Evolutionary conservation across 805 yeast species (phyloP), one percentile per base, ranked within the genome.

Genomic region (Cyberlindnera lachancei): DNA sequence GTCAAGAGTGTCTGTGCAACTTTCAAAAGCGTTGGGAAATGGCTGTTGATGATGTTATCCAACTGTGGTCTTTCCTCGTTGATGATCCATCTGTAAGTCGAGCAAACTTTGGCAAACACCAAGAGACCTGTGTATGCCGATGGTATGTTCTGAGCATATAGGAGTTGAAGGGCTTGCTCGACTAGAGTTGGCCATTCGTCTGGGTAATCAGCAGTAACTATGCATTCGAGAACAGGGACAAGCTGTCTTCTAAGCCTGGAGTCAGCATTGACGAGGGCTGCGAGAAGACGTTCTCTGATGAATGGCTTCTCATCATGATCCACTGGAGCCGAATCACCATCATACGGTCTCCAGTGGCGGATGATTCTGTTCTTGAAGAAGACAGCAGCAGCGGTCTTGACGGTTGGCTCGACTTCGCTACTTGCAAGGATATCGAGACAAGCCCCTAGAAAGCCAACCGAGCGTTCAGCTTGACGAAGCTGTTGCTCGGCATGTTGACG

Each of bases 361-460:
- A 66, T 61, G 15, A 86, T 66, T 35, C 76, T 67, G 55, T 90
- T 88, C 54, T 90, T 90, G 55, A 86, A 73, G 55, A 75, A 85
- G 5, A 90, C 77, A 0, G 92, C 87, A 3, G 94, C 80, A 10
- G 94, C 83, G 30, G 74, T 61, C 44, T 77, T 70, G 30, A 81
- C 66, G 16, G 65, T 70, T 3, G 58, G 56, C 6, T 73, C 62
- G 12, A 69, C 75, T 13, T 68, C 72, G 6, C 58, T 58, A 15
- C 73, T 70, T 13, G 69, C 53, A 14, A 86, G 66, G 31, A 87
- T 79, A 50, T 84, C 90, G 29, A 90, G 61, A 55, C 95, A 83
- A 2, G 90, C 88, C 5, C 81, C 81, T 24, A 85, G 59, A 50
- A 88, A 88, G 5, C 94, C 95, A 2, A 82, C 74, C 4, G 67